Conservation (phyloP, 306 rosid species). For the Rosa rugosa region DNA sequence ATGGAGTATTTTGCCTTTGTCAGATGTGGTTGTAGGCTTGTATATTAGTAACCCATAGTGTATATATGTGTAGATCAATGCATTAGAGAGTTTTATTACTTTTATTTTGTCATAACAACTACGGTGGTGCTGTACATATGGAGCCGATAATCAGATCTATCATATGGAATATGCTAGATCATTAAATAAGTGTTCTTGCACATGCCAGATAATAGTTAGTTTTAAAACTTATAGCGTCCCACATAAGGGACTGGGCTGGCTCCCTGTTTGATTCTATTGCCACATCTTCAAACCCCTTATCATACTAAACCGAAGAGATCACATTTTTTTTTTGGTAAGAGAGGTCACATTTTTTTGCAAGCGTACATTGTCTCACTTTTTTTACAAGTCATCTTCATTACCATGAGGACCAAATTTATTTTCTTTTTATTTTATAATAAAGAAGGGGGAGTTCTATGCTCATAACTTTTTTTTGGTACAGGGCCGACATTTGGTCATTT, state of each 20-base stretch:
- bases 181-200: too few relatives aligned
- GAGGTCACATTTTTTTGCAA: neutral
- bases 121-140: neutral
- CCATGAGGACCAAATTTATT: neutral
- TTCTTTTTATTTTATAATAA: neutral
- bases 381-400: neutral
- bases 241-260: too few relatives aligned
- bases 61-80: neutral
- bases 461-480: conserved; percentile 19
- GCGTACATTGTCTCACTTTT: neutral
- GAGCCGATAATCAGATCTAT: neutral
- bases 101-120: neutral
- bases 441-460: neutral
- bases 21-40: neutral
- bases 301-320: too few relatives aligned
- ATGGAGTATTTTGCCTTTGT: neutral
- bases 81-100: neutral
- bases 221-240: too few relatives aligned
- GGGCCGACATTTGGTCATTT: conserved; percentile 73
- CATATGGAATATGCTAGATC: too few relatives aligned
- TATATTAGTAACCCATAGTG: neutral
- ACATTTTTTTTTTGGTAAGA: too few relatives aligned
- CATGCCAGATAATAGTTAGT: too few relatives aligned
- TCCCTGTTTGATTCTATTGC: too few relatives aligned
- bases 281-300: too few relatives aligned